These are phyloP conservation scores for Plasmodium gonderi DNA, from an alignment of 169 alveolate species.

Conservation along the genomic window DNA sequence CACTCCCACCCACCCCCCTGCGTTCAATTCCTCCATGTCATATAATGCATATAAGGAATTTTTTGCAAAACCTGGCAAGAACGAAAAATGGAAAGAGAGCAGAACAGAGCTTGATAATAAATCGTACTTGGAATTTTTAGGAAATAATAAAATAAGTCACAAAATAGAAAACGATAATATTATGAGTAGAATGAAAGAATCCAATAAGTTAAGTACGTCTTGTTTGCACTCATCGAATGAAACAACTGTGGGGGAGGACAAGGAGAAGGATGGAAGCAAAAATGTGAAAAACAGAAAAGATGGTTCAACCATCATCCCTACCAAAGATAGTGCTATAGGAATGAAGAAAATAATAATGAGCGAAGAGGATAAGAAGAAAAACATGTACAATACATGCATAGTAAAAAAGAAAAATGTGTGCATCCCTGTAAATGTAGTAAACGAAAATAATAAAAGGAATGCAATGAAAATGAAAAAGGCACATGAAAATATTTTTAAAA, in stretches of 20 bases:
- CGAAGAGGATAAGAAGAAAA: not conserved
- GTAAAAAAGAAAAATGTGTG: slow-evolving; percentile 62
- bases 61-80: not conserved
- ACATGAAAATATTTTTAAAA: slow-evolving; percentile 7
- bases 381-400: slow-evolving; percentile 3
- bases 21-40: not conserved
- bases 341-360: no score
- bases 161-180: slow-evolving; percentile 32
- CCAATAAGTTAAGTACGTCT: no score
- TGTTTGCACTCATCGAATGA: not conserved
- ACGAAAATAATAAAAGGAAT: slow-evolving; percentile 1
- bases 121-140: not conserved
- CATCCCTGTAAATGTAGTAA: slow-evolving; percentile 32
- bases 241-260: not conserved
- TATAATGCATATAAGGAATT: slow-evolving; percentile 48
- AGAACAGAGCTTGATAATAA: not conserved
- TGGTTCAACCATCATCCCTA: no score
- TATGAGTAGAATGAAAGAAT: not conserved
- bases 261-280: not conserved
- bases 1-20: not conserved
- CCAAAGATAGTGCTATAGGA: no score
- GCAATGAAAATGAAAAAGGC: not conserved
- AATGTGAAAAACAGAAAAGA: not conserved
- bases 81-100: not conserved
- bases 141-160: not conserved